phyloP scores from a whole-genome alignment of 306 rosid species.

The Astragalus membranaceus region DNA sequence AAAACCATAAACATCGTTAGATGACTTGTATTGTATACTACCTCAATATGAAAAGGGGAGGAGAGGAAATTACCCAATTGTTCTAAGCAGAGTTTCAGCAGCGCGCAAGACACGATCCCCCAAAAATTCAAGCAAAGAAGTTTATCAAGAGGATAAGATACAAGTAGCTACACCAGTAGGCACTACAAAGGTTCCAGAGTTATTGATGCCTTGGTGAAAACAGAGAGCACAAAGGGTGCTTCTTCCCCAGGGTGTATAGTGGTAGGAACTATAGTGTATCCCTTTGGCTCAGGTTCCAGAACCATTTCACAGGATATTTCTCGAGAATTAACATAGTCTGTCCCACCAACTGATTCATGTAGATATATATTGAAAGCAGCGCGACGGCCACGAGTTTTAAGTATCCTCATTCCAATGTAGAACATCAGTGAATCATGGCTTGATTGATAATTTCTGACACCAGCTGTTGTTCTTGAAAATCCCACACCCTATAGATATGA shows the following conservation, averaged over 20 bases:
- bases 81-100: constrained; percentile 20
- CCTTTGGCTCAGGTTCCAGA: constrained; percentile 96
- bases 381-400: constrained; percentile 96
- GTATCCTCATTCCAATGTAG: constrained; percentile 98
- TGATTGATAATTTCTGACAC: constrained; percentile 94
- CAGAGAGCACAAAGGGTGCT: constrained; percentile 98
- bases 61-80: constrained; percentile 33
- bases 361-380: constrained; percentile 93
- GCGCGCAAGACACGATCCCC: constrained; percentile 21
- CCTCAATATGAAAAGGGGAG: neutral
- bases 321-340: constrained; percentile 93
- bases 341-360: constrained; percentile 97
- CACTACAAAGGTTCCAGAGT: constrained; percentile 78
- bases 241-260: constrained; percentile 99
- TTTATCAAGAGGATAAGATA: constrained; percentile 20
- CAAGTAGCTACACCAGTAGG: constrained; percentile 20
- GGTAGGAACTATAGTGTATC: constrained; percentile 97
- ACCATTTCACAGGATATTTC: constrained; percentile 99
- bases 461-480: constrained; percentile 95
- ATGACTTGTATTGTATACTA: neutral
- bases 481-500: constrained; percentile 75
- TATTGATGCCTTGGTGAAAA: constrained; percentile 94
- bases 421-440: constrained; percentile 97
- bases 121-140: constrained; percentile 55
- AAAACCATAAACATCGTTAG: constrained; percentile 13